Conservation (phyloP, 2,329 filamentous ascomycete species). For the Epichloe festucae region DNA sequence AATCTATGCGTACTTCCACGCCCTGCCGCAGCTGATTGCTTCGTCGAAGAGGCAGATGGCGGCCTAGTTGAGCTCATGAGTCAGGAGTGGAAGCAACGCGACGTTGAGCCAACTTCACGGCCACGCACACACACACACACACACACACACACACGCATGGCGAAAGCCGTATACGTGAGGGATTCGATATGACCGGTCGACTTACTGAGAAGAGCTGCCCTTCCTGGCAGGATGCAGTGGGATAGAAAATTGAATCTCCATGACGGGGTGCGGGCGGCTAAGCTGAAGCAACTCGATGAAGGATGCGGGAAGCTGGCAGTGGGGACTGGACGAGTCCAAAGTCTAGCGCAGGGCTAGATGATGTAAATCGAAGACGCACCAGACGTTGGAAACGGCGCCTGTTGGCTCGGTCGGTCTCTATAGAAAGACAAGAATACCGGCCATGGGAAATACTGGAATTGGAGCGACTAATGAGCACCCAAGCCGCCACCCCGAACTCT, state of each 20-base stretch:
- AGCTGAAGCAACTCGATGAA: background rate
- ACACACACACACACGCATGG: background rate
- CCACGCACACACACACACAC: no score
- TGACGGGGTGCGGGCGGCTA: conserved; percentile 6
- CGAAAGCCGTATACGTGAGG: background rate
- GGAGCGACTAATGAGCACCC: background rate
- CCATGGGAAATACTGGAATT: background rate
- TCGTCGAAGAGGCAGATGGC: background rate
- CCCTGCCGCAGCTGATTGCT: conserved; percentile 6
- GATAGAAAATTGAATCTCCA: conserved; percentile 28
- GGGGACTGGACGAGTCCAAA: no score
- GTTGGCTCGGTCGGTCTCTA: background rate
- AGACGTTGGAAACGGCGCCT: background rate
- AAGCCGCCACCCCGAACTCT: background rate
- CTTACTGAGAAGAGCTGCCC: conserved; percentile 14
- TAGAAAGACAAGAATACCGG: no score
- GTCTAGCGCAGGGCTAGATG: background rate
- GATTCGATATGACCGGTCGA: background rate
- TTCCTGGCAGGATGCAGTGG: conserved; percentile 14
- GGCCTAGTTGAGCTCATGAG: background rate
- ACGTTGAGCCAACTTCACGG: background rate
- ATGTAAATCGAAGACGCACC: background rate
- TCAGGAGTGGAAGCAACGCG: background rate
- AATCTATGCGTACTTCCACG: conserved; percentile 23
- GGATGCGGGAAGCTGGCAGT: no score